Evolutionary conservation across 2,329 filamentous ascomycete species (phyloP).

Genomic region (Venturia effusa): DNA sequence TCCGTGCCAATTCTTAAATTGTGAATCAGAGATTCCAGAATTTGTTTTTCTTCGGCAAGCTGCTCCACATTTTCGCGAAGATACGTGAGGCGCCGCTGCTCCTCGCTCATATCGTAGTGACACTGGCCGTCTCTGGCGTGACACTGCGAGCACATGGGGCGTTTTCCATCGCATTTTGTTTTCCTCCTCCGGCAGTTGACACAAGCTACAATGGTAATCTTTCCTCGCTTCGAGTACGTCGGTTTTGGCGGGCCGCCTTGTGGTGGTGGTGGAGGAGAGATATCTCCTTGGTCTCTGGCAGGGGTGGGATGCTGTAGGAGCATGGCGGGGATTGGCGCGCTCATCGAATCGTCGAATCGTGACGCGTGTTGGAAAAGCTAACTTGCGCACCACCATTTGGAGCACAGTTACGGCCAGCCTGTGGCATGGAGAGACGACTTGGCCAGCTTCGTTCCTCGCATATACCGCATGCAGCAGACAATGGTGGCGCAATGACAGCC

Average conservation of each 20-base stretch:
- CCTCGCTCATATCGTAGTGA: conserved; percentile 19
- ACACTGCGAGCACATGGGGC: conserved; percentile 17
- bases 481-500: neutral
- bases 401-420: neutral
- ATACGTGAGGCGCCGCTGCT: conserved; percentile 17
- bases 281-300: neutral
- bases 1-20: conserved; percentile 14
- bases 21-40: conserved; percentile 15
- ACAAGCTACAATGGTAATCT: conserved; percentile 19
- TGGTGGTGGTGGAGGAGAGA: conserved; percentile 7
- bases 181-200: conserved; percentile 17
- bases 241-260: conserved; percentile 7
- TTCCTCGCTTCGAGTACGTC: conserved; percentile 13
- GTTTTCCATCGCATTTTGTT: conserved; percentile 18
- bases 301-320: neutral
- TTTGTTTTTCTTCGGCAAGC: conserved; percentile 15
- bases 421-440: neutral
- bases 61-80: conserved; percentile 17
- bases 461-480: neutral
- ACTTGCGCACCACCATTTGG: neutral
- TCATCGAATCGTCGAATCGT: neutral
- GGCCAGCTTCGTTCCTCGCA: neutral
- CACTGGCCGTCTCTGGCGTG: conserved; percentile 15
- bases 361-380: neutral
- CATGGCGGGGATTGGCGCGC: neutral